Evolutionary conservation across 2,329 filamentous ascomycete genomes (phyloP), one percentile per base, ranked within the genome.

Genomic region (Ophiostoma australiae): DNA sequence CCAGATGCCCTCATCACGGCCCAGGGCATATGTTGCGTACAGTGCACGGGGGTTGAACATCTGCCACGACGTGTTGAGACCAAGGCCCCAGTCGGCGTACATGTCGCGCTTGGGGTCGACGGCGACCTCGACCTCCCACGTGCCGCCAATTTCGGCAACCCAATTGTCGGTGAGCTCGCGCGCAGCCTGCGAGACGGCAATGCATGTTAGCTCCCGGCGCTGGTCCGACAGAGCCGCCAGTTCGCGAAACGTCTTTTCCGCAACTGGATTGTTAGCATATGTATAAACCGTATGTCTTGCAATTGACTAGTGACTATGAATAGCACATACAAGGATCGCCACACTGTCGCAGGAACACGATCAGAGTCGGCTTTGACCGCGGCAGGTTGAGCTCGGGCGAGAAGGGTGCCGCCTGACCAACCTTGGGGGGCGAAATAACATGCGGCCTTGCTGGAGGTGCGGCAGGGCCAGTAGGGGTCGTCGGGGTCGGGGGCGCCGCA

Each of bases 331-430:
- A 91, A 13, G 90, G 90, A 80, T 90, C 91, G 44, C 90, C 90
- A 77, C 90, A 92, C 77, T 92, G 90, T 44, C 90, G 83, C 6
- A 93, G 82, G 76, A 93, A 93, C 20, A 87, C 84, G 27, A 93
- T 79, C 1, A 93, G 77, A 0, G 85, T 86, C 0, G 87, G 87
- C 75, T 85, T 87, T 33, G 81, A 80, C 61, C 82, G 78, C 0
- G 85, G 84, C n/a, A 90, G 78, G 8, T 77, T 76, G 6, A 91
- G 80, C 72, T 83, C 82, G 35, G 81, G 74, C 37, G 85, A 83
- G 6, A 81, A 81, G 0, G 89, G 89, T 1, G 89, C 89, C 73
- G 82, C 80, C 44, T 82, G 78, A 73, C 87, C 88, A 39, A 87
- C 80, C 69, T 81, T 77, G 11, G 87, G 63, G 11, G 63, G 63